Conservation (phyloP, 345 rosid genomes). For the Anacardium occidentale region DNA sequence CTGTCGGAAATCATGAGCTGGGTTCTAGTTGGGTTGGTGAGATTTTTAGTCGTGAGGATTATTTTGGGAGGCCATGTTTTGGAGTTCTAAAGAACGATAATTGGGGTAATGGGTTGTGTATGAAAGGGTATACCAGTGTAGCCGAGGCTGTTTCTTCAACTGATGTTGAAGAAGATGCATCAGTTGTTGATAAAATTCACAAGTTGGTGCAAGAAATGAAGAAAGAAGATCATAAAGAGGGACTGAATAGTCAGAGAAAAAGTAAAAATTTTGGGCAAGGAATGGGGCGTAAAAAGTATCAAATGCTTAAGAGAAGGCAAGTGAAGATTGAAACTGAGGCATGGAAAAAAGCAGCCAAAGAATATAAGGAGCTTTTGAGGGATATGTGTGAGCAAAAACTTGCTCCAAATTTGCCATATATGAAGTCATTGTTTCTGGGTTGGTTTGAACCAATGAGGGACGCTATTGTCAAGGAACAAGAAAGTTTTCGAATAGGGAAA, state of each 20-base stretch:
- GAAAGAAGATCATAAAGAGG: conserved; percentile 52
- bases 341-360: conserved; percentile 85
- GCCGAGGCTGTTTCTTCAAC: conserved; percentile 86
- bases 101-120: conserved; percentile 43
- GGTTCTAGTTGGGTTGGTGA: conserved; percentile 33
- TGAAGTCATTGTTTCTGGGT: conserved; percentile 87
- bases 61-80: conserved; percentile 32
- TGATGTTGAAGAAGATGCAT: conserved; percentile 69
- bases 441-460: conserved; percentile 93
- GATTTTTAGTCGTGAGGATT: conserved; percentile 34
- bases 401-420: conserved; percentile 91
- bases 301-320: conserved; percentile 62
- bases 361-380: conserved; percentile 72
- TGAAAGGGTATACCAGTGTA: conserved; percentile 60
- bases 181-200: conserved; percentile 58
- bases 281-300: conserved; percentile 42
- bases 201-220: conserved; percentile 61
- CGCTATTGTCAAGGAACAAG: conserved; percentile 71
- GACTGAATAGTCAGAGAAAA: conserved; percentile 18
- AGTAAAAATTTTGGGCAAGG: conserved; percentile 30
- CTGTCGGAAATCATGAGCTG: conserved; percentile 30
- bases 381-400: conserved; percentile 93
- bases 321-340: conserved; percentile 92
- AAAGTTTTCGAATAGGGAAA: conserved; percentile 54
- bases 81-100: conserved; percentile 26